A percentile compares a stretch with the other conserved stretches of the same genome.
Conservation (phyloP, 768 basidiomycete species). For the Phylloporus arenicola region DNA sequence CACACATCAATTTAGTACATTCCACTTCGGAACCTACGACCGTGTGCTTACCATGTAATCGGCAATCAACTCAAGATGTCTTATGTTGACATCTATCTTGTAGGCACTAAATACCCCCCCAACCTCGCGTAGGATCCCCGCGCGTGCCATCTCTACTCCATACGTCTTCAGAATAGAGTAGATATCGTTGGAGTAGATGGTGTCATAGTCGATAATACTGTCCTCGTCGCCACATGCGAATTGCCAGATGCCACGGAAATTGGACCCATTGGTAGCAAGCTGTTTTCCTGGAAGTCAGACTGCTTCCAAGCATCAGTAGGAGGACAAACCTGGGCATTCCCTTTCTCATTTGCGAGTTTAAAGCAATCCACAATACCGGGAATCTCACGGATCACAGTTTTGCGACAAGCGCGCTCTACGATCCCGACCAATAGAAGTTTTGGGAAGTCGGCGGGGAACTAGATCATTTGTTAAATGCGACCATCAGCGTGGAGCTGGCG, state of each 20-base stretch:
- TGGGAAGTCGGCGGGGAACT: conserved; percentile 87
- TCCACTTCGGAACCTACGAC: not conserved
- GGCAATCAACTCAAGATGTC: conserved; percentile 94
- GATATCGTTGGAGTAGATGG: conserved; percentile 92
- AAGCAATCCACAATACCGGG: conserved; percentile 86
- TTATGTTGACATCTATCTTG: conserved; percentile 89
- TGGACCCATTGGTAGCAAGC: conserved; percentile 91
- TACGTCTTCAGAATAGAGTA: conserved; percentile 87
- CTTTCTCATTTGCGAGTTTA: conserved; percentile 51
- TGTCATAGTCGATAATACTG: conserved; percentile 67
- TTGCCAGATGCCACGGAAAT: conserved; percentile 85
- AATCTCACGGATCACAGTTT: conserved; percentile 85
- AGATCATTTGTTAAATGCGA: not conserved
- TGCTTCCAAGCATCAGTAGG: not conserved
- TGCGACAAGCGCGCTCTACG: conserved; percentile 80
- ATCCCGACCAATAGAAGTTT: conserved; percentile 93
- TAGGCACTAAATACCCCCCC: conserved; percentile 89
- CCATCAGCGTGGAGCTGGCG: not conserved
- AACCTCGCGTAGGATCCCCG: conserved; percentile 87
- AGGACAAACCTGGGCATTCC: conserved; percentile 38
- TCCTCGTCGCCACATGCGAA: conserved; percentile 50
- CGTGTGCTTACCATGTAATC: conserved; percentile 87
- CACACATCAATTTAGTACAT: not conserved
- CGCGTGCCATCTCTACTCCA: conserved; percentile 95
- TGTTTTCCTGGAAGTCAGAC: conserved; percentile 25